These are phyloP conservation scores for Cryphonectria nitschkei DNA, from an alignment of 2,329 filamentous ascomycete genomes.

Conservation along the genomic window DNA sequence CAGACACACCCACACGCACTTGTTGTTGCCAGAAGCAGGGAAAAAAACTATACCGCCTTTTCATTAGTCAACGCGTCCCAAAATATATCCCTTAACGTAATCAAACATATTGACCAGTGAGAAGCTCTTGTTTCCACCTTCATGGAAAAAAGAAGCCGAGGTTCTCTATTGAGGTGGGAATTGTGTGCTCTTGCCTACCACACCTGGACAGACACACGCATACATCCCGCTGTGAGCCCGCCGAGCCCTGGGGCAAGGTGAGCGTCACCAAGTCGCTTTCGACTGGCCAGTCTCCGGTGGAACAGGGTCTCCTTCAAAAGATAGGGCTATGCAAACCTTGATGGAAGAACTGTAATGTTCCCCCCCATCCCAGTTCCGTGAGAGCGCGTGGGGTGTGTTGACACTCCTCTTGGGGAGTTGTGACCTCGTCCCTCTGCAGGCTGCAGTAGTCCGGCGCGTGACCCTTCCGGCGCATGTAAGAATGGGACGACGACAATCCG, in stretches of 20 bases:
- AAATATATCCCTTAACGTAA: constrained; percentile 26
- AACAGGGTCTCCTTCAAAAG: not conserved
- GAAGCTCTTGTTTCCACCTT: not conserved
- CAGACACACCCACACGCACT: not conserved
- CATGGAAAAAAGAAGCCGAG: not conserved
- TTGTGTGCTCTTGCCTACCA: not conserved
- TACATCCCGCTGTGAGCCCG: no score
- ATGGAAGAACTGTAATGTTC: not conserved
- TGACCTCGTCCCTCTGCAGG: not conserved
- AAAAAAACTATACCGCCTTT: constrained; percentile 24
- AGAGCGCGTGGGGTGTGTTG: not conserved
- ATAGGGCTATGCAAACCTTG: not conserved
- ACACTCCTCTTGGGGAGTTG: not conserved
- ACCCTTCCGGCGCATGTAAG: not conserved
- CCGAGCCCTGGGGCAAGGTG: not conserved
- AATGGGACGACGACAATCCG: constrained; percentile 4
- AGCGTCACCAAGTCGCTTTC: not conserved
- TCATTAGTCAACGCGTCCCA: constrained; percentile 25
- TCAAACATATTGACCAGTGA: constrained; percentile 8
- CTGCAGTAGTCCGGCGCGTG: constrained; percentile 1
- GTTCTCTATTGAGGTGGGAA: not conserved
- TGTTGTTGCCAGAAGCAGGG: not conserved
- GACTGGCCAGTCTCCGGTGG: not conserved
- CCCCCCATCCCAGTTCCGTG: not conserved
- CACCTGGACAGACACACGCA: not conserved